Evolutionary conservation across 2,329 filamentous ascomycete genomes (phyloP), one percentile per base, ranked within the genome.

Genomic region (Macroventuria anomochaeta): DNA sequence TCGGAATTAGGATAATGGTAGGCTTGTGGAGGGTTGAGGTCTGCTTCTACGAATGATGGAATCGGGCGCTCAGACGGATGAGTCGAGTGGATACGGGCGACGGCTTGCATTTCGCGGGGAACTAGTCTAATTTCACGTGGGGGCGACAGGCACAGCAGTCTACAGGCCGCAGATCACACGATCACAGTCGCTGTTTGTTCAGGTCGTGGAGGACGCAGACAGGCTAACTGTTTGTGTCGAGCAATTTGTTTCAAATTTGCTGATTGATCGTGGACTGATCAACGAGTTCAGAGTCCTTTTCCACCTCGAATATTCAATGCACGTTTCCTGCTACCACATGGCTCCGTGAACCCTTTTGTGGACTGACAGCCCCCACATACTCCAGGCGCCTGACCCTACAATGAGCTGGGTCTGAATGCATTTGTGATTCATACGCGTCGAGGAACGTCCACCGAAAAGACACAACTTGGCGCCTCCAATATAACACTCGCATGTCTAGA

Each of bases 401-500:
- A 18, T n/a, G 20, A 43, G 21, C 28, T 17, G 32, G 32, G n/a
- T 49, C 40, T 36, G 32, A 7, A 50, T 55, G 58, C 49, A 43
- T 29, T 52, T 44, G 34, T 39, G 40, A 38, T 47, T 46, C 39
- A 49, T 38, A 52, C 37, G 49, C 36, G 49, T 33, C 47, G 53
- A 41, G 7, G 28, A 1, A 20, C 12, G 25, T 21, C 40, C 17
- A 17, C 44, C 34, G 59, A 66, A 60, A 55, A 58, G 40, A 64
- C 61, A 32, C 29, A 37, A 8, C 20, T 47, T 29, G 42, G 41
- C 32, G 51, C 28, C 34, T 39, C 39, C 40, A 40, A 23, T 5
- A 25, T 15, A 17, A 20, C 18, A 26, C 8, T 10, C 21, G 31
- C 5, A 34, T 17, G 20, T 49, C 71, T 71, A 90, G 64, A 90